Evolutionary conservation across 192 early-diverging fungal genomes (phyloP), one percentile per base, ranked within the genome.

Genomic region (Chytriomyces sp.): DNA sequence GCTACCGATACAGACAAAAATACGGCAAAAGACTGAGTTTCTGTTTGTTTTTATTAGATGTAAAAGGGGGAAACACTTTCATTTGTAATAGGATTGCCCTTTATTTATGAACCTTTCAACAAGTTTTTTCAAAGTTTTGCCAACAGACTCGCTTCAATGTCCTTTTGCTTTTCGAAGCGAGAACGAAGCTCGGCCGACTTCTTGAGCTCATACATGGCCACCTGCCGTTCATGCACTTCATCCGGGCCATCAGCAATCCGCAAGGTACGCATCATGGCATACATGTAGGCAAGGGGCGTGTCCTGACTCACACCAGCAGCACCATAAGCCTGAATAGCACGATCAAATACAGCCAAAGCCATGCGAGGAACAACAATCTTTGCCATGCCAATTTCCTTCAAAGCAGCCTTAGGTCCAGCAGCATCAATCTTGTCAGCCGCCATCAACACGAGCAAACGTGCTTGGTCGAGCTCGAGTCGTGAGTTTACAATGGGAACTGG

Each of bases 331-430:
- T 99, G 97, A 68, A 99, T 97, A 10, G 96, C 94, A 1, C 93
- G 83, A 78, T 99, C 97, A 65, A 98, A 82, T 9, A 98, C 92
- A 0, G 76, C 74, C 46, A 92, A 87, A 7, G 91, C 81, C 84
- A 93, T 91, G 35, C 80, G 91, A 24, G 97, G 97, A 13, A 95
- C 94, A 45, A 93, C 84, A 24, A 95, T 93, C 88, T 99, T 98
- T 77, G 95, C 96, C 93, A 98, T 98, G 18, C 93, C 96, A 81
- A 99, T 99, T 72, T 97, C 92, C 66, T 95, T 93, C 82, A 94
- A 82, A 6, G 96, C 96, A 45, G 84, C 84, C 85, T 99, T 99
- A 44, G 96, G 89, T 8, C 93, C 92, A 7, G 87, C 84, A 74
- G 88, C 84, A 84, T 99, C 97, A 59, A 99, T 99, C 85, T 88